phyloP scores from a whole-genome alignment of 352 stramenopile genomes.

The Globisporangium apiculatum region DNA sequence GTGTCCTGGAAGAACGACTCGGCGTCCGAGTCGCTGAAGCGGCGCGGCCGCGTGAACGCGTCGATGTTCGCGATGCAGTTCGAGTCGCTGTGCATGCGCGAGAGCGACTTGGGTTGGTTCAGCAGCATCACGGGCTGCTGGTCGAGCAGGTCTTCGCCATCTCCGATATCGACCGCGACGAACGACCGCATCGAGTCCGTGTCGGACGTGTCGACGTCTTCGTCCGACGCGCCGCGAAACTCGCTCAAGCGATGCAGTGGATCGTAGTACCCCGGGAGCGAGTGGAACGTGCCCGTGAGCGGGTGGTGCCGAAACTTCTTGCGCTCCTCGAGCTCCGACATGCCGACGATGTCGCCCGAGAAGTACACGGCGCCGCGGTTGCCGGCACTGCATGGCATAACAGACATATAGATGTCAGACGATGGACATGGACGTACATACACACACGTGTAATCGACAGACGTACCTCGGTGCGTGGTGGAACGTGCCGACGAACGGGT shows the following conservation, averaged over 20 bases:
- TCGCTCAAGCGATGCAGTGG: conserved; percentile 72
- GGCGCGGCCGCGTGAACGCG: conserved; percentile 38
- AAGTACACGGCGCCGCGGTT: conserved; percentile 86
- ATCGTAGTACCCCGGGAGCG: conserved; percentile 81
- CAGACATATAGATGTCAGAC: neutral
- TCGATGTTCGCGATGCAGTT: conserved; percentile 32
- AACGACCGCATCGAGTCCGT: conserved; percentile 74
- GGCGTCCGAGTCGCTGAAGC: conserved; percentile 79
- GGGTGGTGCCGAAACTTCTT: conserved; percentile 87
- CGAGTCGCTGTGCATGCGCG: conserved; percentile 69
- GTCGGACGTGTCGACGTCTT: conserved; percentile 54
- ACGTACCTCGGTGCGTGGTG: conserved; percentile 81
- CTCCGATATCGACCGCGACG: conserved; percentile 67
- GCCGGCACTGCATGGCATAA: conserved; percentile 34
- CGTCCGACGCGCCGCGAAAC: conserved; percentile 44
- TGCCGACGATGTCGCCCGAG: conserved; percentile 82
- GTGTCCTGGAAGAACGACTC: conserved; percentile 55
- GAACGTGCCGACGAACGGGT: conserved; percentile 87
- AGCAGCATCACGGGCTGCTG: conserved; percentile 19
- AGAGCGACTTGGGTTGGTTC: conserved; percentile 51
- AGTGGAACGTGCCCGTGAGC: conserved; percentile 85
- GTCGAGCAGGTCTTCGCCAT: conserved; percentile 42
- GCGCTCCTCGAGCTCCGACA: conserved; percentile 83
- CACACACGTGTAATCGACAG: neutral
- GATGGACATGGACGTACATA: neutral